phyloP scores from a whole-genome alignment of 2,329 filamentous ascomycete species.

The Penicillium sclerotiorum region DNA sequence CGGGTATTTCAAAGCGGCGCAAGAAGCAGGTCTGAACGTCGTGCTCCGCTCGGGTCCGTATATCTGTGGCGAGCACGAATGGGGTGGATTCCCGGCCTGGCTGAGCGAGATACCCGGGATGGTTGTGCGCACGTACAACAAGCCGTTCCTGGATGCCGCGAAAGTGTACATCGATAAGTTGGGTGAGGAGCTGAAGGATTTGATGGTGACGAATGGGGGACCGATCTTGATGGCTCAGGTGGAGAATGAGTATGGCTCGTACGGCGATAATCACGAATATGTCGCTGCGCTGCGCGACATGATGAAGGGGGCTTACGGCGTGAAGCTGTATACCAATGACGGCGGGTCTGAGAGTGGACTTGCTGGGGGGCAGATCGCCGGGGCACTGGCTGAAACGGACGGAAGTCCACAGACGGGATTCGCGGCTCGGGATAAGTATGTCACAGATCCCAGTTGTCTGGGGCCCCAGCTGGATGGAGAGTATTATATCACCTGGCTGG shows the following conservation, averaged over 20 bases:
- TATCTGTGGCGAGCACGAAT: constrained; percentile 54
- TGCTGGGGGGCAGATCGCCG: constrained; percentile 47
- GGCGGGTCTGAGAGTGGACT: constrained; percentile 50
- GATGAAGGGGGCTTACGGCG: constrained; percentile 46
- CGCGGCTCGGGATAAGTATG: constrained; percentile 45
- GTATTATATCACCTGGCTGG: constrained; percentile 51
- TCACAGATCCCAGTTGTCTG: constrained; percentile 47
- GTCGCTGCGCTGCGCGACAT: constrained; percentile 46
- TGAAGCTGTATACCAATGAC: constrained; percentile 55
- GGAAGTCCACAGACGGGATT: constrained; percentile 48
- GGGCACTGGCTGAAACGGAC: constrained; percentile 52
- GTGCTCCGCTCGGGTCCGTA: constrained; percentile 54
- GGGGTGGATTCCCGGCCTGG: constrained; percentile 55
- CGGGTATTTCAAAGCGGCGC: constrained; percentile 50
- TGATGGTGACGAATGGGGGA: constrained; percentile 48
- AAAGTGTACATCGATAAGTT: constrained; percentile 44
- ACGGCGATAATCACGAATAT: constrained; percentile 51
- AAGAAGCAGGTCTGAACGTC: constrained; percentile 51
- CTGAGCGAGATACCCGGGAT: constrained; percentile 45
- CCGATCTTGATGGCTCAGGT: constrained; percentile 56
- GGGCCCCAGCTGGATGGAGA: constrained; percentile 53
- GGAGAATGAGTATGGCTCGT: constrained; percentile 57
- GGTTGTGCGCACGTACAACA: constrained; percentile 46
- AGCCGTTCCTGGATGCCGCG: constrained; percentile 43
- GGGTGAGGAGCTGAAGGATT: constrained; percentile 37